phyloP scores from a whole-genome alignment of 2,329 filamentous ascomycete species.

The Claviceps africana region DNA sequence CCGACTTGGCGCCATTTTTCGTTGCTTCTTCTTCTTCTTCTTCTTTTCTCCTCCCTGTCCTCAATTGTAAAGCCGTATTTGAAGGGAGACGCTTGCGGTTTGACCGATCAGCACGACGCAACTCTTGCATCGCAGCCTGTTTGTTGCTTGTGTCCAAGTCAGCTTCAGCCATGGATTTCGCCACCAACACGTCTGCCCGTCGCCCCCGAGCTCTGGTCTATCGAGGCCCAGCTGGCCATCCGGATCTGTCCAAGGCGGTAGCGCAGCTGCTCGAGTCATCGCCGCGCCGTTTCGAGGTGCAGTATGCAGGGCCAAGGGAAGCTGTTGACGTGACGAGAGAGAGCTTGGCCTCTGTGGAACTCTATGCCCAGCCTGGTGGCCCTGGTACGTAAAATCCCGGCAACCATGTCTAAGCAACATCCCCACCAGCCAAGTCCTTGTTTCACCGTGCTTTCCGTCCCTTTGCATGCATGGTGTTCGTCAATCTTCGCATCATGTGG shows the following conservation, averaged over 20 bases:
- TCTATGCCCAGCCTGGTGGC: constrained; percentile 12
- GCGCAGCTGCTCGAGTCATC: constrained; percentile 11
- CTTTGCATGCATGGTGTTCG: background rate
- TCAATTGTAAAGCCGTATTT: background rate
- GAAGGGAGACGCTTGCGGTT: background rate
- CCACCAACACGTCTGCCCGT: background rate
- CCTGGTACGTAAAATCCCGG: constrained; percentile 6
- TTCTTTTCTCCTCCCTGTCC: background rate
- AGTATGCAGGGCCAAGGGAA: constrained; percentile 10
- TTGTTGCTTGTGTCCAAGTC: background rate
- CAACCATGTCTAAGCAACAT: background rate
- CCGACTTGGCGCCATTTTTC: background rate
- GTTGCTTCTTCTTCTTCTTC: no score
- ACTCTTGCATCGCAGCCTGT: background rate
- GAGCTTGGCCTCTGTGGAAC: constrained; percentile 6
- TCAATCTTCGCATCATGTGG: background rate
- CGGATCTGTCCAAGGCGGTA: constrained; percentile 10
- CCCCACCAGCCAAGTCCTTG: background rate
- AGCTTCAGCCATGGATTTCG: background rate
- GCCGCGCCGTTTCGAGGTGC: constrained; percentile 9
- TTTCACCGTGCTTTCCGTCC: background rate
- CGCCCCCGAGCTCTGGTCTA: constrained; percentile 12
- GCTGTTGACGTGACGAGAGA: constrained; percentile 8
- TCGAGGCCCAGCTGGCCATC: constrained; percentile 9
- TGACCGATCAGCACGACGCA: background rate